Conservation (phyloP, 2,329 filamentous ascomycete species). For the Colletotrichum nymphaeae region DNA sequence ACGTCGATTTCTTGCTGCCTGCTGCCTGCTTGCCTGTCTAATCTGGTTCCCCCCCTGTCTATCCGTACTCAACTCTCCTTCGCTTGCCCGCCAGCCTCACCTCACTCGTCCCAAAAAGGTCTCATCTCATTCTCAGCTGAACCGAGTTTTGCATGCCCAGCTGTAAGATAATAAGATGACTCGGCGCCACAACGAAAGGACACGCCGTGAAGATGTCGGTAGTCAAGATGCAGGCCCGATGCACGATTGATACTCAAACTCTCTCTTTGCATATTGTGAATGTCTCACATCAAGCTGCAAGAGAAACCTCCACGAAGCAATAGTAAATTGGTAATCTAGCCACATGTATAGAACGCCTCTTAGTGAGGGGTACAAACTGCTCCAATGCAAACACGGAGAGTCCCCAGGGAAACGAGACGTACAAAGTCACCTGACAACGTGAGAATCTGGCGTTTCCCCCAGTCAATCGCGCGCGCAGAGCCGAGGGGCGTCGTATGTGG, state of each 20-base stretch:
- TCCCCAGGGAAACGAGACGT: neutral
- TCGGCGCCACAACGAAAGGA: neutral
- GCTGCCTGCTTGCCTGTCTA: neutral
- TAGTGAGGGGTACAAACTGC: neutral
- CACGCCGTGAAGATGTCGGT: neutral
- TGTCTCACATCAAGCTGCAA: neutral
- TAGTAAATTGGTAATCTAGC: neutral
- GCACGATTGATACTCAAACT: neutral
- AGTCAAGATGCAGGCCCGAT: neutral
- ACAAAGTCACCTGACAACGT: conserved; percentile 12
- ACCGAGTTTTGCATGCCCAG: neutral
- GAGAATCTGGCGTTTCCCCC: neutral
- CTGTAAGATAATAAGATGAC: neutral
- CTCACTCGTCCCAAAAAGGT: neutral
- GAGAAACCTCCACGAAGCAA: neutral
- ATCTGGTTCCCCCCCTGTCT: too few species aligned
- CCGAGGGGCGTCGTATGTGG: neutral
- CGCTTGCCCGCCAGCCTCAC: neutral
- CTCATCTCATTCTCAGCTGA: neutral
- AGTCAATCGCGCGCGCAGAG: neutral
- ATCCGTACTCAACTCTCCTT: neutral
- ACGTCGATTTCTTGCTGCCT: neutral
- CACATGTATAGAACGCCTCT: neutral
- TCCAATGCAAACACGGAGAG: neutral
- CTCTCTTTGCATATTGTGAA: neutral